Base-by-base conservation (phyloP, 2,329 filamentous ascomycete genomes). In the Pseudonectria buxi region DNA sequence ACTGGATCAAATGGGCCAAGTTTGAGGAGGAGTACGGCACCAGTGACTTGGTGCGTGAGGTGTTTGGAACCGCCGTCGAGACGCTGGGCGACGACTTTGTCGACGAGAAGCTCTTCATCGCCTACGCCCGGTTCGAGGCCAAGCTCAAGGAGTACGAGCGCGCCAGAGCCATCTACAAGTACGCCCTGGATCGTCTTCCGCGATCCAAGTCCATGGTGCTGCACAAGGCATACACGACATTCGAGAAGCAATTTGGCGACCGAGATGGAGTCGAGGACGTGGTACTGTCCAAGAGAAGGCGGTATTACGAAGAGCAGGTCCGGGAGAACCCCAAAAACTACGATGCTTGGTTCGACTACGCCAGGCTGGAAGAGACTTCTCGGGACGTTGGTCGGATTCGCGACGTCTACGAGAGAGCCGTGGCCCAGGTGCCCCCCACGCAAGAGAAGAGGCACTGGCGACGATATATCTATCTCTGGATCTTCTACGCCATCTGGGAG, bases 1-100 rank as follows among this genome's bases (percentile, higher is more conserved):
- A 95, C 56, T 98, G 90, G 89, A 94, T 98, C 64, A 95, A 95
- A 59, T 98, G 92, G 92, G 83, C 90, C 41, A 85, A 86, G 43
- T 98, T 96, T 49, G 92, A 98, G 61, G 90, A 96, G 59, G 92
- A 98, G 56, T 86, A 82, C 49, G 92, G 92, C 7, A 95, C 88
- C 2, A 90, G 83, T 55, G 90, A 95, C 52, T 62, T 90, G 46
- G 92, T 98, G 6, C 76, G 92, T 14, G 88, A 96, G 44, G 90
- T 96, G 0, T 96, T 88, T 56, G 87, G 89, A 4, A 74, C 76
- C 36, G 89, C 90, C 2, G 82, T 96, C 24, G 90, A 96, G 58
- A 81, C 86, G 0, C 65, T 98, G 24, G 89, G 90, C 3, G 90
- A 96, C 45, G 87, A 95, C 27, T 94, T 94, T 51, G 90, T 94